phyloP scores from a whole-genome alignment of 345 rosid genomes.

The Sisymbrium irio region DNA sequence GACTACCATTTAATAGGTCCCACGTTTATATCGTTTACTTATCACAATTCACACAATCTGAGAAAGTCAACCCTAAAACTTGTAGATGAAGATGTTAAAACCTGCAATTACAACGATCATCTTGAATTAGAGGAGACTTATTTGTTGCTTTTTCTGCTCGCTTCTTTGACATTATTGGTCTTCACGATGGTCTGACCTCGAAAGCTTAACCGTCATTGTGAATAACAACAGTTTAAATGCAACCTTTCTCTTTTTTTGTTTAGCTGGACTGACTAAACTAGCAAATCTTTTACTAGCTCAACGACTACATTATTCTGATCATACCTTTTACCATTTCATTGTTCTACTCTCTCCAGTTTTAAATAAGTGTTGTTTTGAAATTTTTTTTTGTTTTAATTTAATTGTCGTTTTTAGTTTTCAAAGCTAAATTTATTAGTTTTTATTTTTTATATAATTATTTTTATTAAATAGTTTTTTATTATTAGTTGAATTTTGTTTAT shows the following conservation, averaged over 20 bases:
- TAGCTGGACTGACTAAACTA: neutral
- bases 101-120: neutral
- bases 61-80: conserved; percentile 22
- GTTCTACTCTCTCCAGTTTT: no score
- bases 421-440: no score
- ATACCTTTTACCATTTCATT: neutral
- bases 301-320: neutral
- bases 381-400: no score
- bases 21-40: neutral
- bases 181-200: conserved; percentile 20
- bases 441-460: no score
- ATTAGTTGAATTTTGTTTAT: no score
- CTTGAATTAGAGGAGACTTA: conserved; percentile 13
- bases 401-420: no score
- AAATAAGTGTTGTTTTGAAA: no score
- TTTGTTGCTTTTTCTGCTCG: conserved; percentile 22
- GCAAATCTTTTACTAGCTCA: neutral
- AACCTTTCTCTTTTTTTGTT: neutral
- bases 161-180: conserved; percentile 29
- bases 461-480: no score
- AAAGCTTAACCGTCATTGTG: conserved; percentile 11
- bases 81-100: conserved; percentile 6
- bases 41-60: neutral
- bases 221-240: conserved; percentile 22
- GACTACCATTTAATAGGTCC: conserved; percentile 1